Evolutionary conservation across 2,329 filamentous ascomycete genomes (phyloP).

Genomic region (Apiospora arundinis): DNA sequence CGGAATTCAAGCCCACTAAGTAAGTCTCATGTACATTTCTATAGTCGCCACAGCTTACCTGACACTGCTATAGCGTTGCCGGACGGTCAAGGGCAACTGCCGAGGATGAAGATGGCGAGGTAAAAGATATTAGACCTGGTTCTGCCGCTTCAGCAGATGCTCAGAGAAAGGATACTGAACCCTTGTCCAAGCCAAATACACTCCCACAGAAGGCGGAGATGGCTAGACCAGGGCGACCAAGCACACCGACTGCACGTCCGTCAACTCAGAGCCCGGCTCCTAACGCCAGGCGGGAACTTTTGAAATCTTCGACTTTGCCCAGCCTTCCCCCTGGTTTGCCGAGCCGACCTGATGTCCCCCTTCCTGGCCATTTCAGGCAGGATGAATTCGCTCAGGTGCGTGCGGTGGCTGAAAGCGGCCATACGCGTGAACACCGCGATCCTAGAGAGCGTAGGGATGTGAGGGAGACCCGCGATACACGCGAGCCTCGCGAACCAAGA

Average conservation of each 20-base stretch:
- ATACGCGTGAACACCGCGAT: constrained; percentile 38
- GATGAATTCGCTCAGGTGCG: constrained; percentile 53
- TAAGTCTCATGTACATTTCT: constrained; percentile 27
- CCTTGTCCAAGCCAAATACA: constrained; percentile 27
- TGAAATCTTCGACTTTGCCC: constrained; percentile 38
- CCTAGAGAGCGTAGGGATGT: constrained; percentile 31
- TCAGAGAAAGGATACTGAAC: constrained; percentile 32
- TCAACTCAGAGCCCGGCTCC: constrained; percentile 29
- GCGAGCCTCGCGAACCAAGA: constrained; percentile 45
- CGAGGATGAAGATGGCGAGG: constrained; percentile 76
- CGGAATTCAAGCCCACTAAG: constrained; percentile 67
- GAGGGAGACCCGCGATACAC: constrained; percentile 47
- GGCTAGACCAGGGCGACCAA: constrained; percentile 28
- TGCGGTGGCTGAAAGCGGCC: constrained; percentile 30
- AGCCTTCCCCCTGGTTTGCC: constrained; percentile 50
- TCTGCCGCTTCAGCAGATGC: constrained; percentile 23
- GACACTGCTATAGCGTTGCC: background rate
- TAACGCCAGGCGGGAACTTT: constrained; percentile 39
- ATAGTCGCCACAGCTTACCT: background rate
- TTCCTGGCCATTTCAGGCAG: constrained; percentile 53
- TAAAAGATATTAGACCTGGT: constrained; percentile 62
- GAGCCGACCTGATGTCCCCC: constrained; percentile 63
- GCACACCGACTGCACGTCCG: constrained; percentile 28
- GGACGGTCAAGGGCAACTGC: constrained; percentile 37
- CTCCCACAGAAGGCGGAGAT: constrained; percentile 34